phyloP scores from a whole-genome alignment of 495 filamentous ascomycete genomes.

The Parachaetomium inaequale region DNA sequence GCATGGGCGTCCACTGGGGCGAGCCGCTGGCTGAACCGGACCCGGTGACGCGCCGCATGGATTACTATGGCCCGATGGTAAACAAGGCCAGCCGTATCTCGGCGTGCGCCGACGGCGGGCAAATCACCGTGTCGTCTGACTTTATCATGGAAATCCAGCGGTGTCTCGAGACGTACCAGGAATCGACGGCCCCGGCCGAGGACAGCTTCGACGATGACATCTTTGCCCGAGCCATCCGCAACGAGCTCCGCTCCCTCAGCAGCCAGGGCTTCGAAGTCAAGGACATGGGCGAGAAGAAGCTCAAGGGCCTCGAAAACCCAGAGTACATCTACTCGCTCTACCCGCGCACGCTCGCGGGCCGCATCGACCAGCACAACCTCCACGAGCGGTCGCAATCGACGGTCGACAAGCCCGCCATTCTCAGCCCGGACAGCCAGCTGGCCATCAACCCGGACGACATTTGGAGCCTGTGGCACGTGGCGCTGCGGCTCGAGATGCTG shows the following conservation, averaged over 20 bases:
- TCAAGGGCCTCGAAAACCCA: constrained; percentile 97
- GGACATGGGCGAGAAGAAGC: constrained; percentile 85
- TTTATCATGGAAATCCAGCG: constrained; percentile 95
- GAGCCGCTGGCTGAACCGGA: constrained; percentile 91
- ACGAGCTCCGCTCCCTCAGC: constrained; percentile 80
- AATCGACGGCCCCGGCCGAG: constrained; percentile 65
- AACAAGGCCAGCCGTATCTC: constrained; percentile 94
- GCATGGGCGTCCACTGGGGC: constrained; percentile 97
- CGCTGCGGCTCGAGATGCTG: constrained; percentile 84
- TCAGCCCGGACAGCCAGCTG: constrained; percentile 51
- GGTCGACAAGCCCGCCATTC: constrained; percentile 44
- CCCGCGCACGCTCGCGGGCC: constrained; percentile 79
- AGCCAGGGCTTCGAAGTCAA: constrained; percentile 96
- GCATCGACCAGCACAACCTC: constrained; percentile 61
- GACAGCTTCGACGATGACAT: constrained; percentile 68
- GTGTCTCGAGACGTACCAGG: constrained; percentile 77
- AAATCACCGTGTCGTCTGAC: constrained; percentile 93
- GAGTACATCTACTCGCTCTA: constrained; percentile 93
- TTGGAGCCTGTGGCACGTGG: constrained; percentile 87
- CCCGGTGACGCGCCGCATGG: constrained; percentile 95
- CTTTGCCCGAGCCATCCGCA: constrained; percentile 68
- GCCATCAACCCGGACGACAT: constrained; percentile 75
- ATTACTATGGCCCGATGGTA: constrained; percentile 99
- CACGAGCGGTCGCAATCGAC: constrained; percentile 38
- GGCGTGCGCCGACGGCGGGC: constrained; percentile 90